Evolutionary conservation across 2,329 filamentous ascomycete species (phyloP).

Genomic region (Fusarium devonianum): DNA sequence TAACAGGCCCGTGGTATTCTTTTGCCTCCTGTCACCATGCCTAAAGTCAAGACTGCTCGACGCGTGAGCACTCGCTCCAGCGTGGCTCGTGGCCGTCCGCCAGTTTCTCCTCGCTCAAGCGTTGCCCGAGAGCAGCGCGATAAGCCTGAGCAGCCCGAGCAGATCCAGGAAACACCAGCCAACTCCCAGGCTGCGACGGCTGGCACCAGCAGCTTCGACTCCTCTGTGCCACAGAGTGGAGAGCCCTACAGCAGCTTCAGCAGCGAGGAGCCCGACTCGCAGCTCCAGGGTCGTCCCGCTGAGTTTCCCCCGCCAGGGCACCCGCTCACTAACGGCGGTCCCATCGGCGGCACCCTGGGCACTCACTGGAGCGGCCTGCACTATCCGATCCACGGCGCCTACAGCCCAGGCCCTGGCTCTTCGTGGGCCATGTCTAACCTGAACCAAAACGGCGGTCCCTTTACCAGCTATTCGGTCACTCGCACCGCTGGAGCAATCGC

Average conservation of each 20-base stretch:
- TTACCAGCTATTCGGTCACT: not conserved
- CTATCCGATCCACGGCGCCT: not conserved
- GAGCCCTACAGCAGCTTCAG: slow-evolving; percentile 1
- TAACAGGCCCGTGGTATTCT: not conserved
- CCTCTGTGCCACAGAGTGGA: not conserved
- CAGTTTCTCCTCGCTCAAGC: slow-evolving; percentile 28
- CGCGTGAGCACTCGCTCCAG: not conserved
- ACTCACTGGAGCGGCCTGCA: not conserved
- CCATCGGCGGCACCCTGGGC: not conserved
- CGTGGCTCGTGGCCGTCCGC: not conserved
- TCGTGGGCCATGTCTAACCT: not conserved
- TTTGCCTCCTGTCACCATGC: slow-evolving; percentile 8
- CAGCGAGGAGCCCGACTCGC: slow-evolving; percentile 1
- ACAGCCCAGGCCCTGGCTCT: not conserved
- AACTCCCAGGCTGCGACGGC: not conserved
- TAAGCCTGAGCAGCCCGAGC: slow-evolving; percentile 44
- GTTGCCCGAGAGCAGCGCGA: slow-evolving; percentile 33
- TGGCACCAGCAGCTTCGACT: not conserved
- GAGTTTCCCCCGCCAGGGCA: slow-evolving; percentile 2
- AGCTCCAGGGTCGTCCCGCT: not conserved
- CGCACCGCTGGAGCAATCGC: slow-evolving; percentile 58
- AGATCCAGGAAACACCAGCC: not conserved
- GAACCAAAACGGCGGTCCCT: not conserved
- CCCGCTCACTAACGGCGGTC: slow-evolving; percentile 1
- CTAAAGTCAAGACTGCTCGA: slow-evolving; percentile 3